A percentile compares a stretch with the other conserved stretches of the same genome.
Evolutionary conservation across 805 yeast genomes (phyloP).

Genomic region (Ogataea minuta): DNA sequence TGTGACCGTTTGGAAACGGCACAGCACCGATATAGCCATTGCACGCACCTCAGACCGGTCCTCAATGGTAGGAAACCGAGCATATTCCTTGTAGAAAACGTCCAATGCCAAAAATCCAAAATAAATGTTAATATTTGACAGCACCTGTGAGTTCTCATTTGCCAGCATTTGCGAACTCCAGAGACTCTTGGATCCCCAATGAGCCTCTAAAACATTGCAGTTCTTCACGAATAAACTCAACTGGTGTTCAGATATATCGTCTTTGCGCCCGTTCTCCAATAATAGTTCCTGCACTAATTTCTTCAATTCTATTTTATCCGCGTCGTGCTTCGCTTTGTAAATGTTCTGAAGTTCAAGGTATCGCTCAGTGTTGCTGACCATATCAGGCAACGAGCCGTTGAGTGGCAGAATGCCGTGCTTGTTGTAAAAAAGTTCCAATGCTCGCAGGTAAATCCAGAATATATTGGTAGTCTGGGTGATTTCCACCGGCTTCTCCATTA

Average conservation of each 20-base stretch:
- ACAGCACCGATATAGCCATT: conserved; percentile 26
- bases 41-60: conserved; percentile 24
- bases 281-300: conserved; percentile 32
- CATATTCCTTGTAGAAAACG: conserved; percentile 27
- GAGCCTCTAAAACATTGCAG: conserved; percentile 48
- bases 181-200: conserved; percentile 41
- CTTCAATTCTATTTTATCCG: conserved; percentile 45
- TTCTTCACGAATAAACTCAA: conserved; percentile 60
- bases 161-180: conserved; percentile 23
- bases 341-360: conserved; percentile 58
- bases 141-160: conserved; percentile 10
- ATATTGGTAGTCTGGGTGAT: conserved; percentile 28
- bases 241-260: conserved; percentile 35
- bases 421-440: conserved; percentile 51
- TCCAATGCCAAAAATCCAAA: conserved; percentile 40
- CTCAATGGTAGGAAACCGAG: conserved; percentile 18
- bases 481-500: conserved; percentile 26
- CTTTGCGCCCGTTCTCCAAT: conserved; percentile 29
- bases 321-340: conserved; percentile 52
- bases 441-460: conserved; percentile 64
- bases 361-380: conserved; percentile 71
- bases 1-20: conserved; percentile 21
- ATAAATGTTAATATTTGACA: conserved; percentile 33
- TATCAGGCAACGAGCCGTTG: conserved; percentile 78
- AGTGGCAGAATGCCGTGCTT: conserved; percentile 53